A percentile compares a stretch with the other conserved stretches of the same genome.
Conservation (phyloP, 192 early-diverging fungal species). For the Lobulomyces angularis region DNA sequence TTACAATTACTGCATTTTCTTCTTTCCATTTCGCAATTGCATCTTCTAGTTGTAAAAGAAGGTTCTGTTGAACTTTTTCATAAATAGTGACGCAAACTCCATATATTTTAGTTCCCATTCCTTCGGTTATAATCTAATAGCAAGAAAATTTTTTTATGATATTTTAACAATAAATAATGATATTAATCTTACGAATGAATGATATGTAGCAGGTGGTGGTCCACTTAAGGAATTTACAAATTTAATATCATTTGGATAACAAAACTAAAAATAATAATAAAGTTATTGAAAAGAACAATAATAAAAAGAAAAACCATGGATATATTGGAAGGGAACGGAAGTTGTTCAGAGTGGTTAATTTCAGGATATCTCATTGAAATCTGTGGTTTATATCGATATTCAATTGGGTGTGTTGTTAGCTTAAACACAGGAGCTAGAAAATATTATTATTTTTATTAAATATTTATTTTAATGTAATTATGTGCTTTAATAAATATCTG, state of each 20-base stretch:
- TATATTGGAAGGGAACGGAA: slow-evolving; percentile 22
- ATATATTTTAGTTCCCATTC: slow-evolving; percentile 22
- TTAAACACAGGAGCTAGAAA: too few relatives aligned
- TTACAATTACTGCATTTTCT: background rate
- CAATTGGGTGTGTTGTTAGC: slow-evolving; percentile 36
- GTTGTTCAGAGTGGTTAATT: slow-evolving; percentile 21
- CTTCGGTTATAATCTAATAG: slow-evolving; percentile 28
- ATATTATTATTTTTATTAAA: too few relatives aligned
- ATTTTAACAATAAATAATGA: background rate
- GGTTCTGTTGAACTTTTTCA: slow-evolving; percentile 16
- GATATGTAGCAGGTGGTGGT: slow-evolving; percentile 24
- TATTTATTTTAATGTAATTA: too few relatives aligned
- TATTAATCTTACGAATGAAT: slow-evolving; percentile 35
- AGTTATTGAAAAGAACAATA: slow-evolving; percentile 10
- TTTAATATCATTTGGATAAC: slow-evolving; percentile 34
- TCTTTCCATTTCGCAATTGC: background rate
- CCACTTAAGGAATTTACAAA: slow-evolving; percentile 17
- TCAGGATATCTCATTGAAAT: slow-evolving; percentile 27
- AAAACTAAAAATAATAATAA: slow-evolving; percentile 20
- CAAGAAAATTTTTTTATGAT: background rate
- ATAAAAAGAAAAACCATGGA: slow-evolving; percentile 17
- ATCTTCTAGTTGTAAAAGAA: slow-evolving; percentile 20
- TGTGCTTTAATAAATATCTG: too few relatives aligned
- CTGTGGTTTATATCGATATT: slow-evolving; percentile 20
- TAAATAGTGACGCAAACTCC: slow-evolving; percentile 32